Evolutionary conservation across 495 filamentous ascomycete genomes (phyloP).

Genomic region (Staphylotrichum longicolle): DNA sequence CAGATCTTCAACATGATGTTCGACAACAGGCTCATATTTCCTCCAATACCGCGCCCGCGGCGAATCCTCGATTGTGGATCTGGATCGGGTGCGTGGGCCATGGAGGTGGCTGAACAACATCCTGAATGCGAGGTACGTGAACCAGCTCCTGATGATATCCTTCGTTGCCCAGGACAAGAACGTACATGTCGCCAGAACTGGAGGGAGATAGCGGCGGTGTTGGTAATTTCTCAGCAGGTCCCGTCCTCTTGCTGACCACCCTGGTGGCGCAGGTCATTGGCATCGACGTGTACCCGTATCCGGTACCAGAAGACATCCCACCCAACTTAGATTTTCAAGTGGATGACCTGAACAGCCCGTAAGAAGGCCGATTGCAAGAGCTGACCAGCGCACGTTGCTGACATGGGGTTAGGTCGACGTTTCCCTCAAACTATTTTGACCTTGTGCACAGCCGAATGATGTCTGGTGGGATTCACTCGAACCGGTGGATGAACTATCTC

Average conservation of each 20-base stretch:
- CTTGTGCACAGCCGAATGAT: slow-evolving; percentile 86
- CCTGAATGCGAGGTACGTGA: slow-evolving; percentile 69
- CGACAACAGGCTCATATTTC: slow-evolving; percentile 74
- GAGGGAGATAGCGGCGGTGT: no score
- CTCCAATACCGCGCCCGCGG: slow-evolving; percentile 61
- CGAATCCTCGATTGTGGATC: slow-evolving; percentile 76
- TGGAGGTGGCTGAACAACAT: slow-evolving; percentile 56
- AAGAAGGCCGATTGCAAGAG: slow-evolving; percentile 24
- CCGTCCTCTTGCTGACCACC: neutral
- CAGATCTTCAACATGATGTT: slow-evolving; percentile 69
- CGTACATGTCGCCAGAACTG: no score
- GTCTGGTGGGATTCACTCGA: slow-evolving; percentile 69
- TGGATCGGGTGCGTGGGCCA: slow-evolving; percentile 58
- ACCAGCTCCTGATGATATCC: slow-evolving; percentile 4
- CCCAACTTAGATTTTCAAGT: slow-evolving; percentile 73
- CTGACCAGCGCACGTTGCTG: slow-evolving; percentile 2
- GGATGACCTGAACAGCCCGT: slow-evolving; percentile 74
- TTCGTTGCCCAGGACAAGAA: no score
- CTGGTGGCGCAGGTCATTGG: slow-evolving; percentile 64
- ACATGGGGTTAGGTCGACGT: slow-evolving; percentile 58
- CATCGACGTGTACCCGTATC: slow-evolving; percentile 74
- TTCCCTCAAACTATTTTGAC: slow-evolving; percentile 75
- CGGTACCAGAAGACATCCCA: slow-evolving; percentile 65
- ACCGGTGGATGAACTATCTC: slow-evolving; percentile 77
- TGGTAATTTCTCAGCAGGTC: no score